Percentiles rank a stretch among this genome's conserved stretches.
Conservation (phyloP, 2,329 filamentous ascomycete species). For the Claviceps spartinae region DNA sequence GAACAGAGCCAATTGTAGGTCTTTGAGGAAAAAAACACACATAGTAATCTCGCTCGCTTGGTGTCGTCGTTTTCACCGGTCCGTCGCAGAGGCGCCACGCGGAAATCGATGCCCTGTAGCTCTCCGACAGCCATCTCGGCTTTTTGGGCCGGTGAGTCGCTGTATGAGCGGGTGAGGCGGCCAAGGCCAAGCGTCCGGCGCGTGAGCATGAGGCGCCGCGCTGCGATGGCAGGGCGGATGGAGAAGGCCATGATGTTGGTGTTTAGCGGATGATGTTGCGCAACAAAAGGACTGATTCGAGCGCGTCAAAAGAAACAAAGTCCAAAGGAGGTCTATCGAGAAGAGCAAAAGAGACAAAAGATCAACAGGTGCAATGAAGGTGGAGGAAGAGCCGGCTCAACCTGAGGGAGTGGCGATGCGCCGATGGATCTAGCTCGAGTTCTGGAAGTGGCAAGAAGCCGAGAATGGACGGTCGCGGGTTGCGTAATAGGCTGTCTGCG, state of each 20-base stretch:
- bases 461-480: background rate
- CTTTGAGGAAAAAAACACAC: conserved; percentile 26
- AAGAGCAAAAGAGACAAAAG: too few species aligned
- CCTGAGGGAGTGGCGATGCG: background rate
- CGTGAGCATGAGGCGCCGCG: background rate
- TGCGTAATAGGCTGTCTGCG: background rate
- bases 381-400: background rate
- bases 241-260: conserved; percentile 6
- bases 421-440: background rate
- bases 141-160: background rate
- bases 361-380: background rate
- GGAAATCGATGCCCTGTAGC: conserved; percentile 74
- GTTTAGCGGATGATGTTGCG: too few species aligned
- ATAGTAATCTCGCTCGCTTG: conserved; percentile 72
- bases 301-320: background rate
- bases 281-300: too few species aligned
- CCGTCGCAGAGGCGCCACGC: conserved; percentile 77
- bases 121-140: conserved; percentile 68
- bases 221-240: conserved; percentile 9
- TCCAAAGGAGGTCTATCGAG: too few species aligned
- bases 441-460: background rate
- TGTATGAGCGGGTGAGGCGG: conserved; percentile 1
- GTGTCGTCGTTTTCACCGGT: conserved; percentile 73
- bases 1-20: too few species aligned
- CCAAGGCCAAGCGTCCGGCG: conserved; percentile 1